These are phyloP conservation scores for Hirschfeldia incana DNA, from an alignment of 345 rosid species.

Conservation along the genomic window DNA sequence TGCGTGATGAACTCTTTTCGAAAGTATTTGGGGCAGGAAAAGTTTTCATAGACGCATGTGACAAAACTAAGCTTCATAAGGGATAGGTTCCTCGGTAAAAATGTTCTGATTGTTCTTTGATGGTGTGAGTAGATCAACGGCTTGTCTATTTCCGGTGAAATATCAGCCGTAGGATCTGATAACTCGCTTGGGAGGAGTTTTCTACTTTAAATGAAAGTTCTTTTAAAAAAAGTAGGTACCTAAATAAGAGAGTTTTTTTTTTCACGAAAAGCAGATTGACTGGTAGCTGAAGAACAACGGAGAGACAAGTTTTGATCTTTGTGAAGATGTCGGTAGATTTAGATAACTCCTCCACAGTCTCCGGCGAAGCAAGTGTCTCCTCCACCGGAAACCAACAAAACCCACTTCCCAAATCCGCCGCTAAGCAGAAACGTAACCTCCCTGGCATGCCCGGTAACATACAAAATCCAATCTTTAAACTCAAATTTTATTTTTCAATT, in stretches of 20 bases:
- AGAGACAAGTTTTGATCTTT: background rate
- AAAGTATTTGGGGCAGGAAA: constrained; percentile 21
- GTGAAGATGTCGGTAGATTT: constrained; percentile 61
- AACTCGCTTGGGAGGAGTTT: background rate
- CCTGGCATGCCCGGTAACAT: constrained; percentile 92
- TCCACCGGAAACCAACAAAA: constrained; percentile 70
- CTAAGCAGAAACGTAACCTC: constrained; percentile 87
- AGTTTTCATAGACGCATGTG: background rate
- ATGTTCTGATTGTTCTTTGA: constrained; percentile 32
- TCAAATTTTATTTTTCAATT: background rate
- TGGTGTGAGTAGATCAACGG: constrained; percentile 23
- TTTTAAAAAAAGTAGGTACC: constrained; percentile 33
- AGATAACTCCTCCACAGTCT: constrained; percentile 85
- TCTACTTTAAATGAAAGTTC: constrained; percentile 4
- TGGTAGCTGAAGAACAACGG: constrained; percentile 41
- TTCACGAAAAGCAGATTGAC: constrained; percentile 42
- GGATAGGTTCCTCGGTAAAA: constrained; percentile 20
- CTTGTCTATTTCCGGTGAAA: constrained; percentile 25
- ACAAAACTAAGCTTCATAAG: constrained; percentile 7
- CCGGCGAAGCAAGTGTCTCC: constrained; percentile 88
- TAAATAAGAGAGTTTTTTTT: background rate
- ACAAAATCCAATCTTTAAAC: background rate
- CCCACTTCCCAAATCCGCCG: constrained; percentile 51
- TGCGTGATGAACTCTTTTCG: constrained; percentile 30
- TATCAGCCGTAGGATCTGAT: constrained; percentile 27